Evolutionary conservation across 805 yeast species (phyloP).

Genomic region (Millerozyma acaciae): DNA sequence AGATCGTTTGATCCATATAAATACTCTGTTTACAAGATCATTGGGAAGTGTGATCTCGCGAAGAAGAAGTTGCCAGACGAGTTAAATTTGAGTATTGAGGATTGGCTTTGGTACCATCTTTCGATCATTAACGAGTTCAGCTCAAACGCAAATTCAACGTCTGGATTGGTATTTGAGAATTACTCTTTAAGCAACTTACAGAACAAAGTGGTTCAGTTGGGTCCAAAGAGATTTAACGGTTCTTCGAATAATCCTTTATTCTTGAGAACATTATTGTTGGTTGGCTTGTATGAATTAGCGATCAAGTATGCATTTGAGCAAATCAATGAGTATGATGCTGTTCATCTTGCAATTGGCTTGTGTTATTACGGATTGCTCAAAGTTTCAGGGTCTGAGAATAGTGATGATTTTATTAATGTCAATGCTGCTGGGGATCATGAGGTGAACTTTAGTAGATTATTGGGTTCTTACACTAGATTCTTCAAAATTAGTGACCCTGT

Average conservation of each 20-base stretch:
- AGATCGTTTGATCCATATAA: constrained; percentile 77
- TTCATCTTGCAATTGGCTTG: constrained; percentile 82
- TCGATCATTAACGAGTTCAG: constrained; percentile 59
- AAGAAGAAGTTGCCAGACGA: constrained; percentile 63
- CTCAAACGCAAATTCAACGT: constrained; percentile 47
- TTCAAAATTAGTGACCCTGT: constrained; percentile 85
- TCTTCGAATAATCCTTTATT: constrained; percentile 67
- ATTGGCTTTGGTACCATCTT: constrained; percentile 95
- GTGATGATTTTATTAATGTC: constrained; percentile 33
- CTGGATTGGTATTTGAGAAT: constrained; percentile 59
- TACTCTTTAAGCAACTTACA: constrained; percentile 76
- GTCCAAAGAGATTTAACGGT: constrained; percentile 64
- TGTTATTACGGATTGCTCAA: constrained; percentile 68
- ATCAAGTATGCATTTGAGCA: constrained; percentile 57
- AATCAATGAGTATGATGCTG: constrained; percentile 76
- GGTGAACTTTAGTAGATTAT: constrained; percentile 53
- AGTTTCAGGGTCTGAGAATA: constrained; percentile 32
- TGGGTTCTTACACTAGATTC: constrained; percentile 77
- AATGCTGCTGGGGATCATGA: constrained; percentile 32
- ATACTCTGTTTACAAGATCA: constrained; percentile 82
- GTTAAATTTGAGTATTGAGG: constrained; percentile 77
- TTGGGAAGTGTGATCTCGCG: constrained; percentile 83
- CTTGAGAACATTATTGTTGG: constrained; percentile 65
- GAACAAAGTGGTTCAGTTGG: constrained; percentile 63
- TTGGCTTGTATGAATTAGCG: constrained; percentile 81